Evolutionary conservation across 1,139 yeast genomes (phyloP), one percentile per base, ranked within the genome.

Genomic region (Lodderomyces beijingensis): DNA sequence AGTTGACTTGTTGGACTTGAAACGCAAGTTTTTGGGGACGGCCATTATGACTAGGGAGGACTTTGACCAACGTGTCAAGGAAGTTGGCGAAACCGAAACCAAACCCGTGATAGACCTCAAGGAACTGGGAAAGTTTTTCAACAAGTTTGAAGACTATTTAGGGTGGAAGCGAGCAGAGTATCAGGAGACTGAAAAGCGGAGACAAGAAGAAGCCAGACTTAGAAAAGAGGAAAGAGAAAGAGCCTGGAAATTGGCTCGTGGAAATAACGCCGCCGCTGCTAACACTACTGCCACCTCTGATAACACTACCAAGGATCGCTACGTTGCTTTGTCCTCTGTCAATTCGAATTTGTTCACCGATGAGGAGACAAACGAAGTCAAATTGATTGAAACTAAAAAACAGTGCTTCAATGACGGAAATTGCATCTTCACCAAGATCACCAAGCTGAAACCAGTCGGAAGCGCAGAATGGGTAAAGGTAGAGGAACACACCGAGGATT

Each of bases 361-460:
- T 38, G 65, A 69, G 8, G 77, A 79, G 29, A 78, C 82, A 12
- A 71, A 75, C 15, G 62, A 69, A 31, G 75, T 80, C 34, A 74
- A 75, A 40, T 59, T 69, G 45, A 69, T 71, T 16, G 75, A 76
- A 41, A 56, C 59, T 16, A 68, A 68, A 42, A 76, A 65, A 4
- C 67, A 79, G 42, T 70, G 66, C 45, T 86, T 62, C 50, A 67
- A 60, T 25, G 94, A 87, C 51, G 95, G 95, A 5, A 70, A 83
- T 4, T 71, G 75, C 19, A 43, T 50, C 5, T 53, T 65, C 8
- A 62, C 55, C 31, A 65, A 62, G 32, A 49, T 60, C 28, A 60
- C 57, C 30, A 71, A 65, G 46, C 41, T 57, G 31, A 65, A 57
- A 40, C 69, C 71, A 2, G 36, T 51, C 29, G 65, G 59, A 9